Conservation (phyloP, 208 protist genomes). For the Willaertia magna region DNA sequence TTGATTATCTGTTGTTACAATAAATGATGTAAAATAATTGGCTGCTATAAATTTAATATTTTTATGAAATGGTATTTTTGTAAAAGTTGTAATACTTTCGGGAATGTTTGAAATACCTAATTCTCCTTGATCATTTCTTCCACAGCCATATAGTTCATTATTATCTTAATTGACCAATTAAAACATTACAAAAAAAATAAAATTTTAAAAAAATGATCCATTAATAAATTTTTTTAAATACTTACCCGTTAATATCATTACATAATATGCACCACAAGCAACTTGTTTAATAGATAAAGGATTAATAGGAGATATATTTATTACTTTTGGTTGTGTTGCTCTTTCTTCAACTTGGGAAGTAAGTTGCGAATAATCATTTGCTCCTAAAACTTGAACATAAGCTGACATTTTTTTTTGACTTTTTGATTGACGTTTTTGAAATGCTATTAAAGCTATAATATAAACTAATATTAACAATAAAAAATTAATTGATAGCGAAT, state of each 20-base stretch:
- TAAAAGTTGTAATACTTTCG: not conserved
- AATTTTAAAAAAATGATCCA: too few relatives aligned
- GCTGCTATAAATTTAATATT: not conserved
- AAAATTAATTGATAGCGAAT: too few relatives aligned
- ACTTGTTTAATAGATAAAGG: not conserved
- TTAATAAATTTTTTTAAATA: too few relatives aligned
- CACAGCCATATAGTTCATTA: not conserved
- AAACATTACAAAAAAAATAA: not conserved
- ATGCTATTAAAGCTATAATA: too few relatives aligned
- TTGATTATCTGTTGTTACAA: not conserved
- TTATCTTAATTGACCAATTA: not conserved
- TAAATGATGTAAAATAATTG: not conserved
- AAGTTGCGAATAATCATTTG: too few relatives aligned
- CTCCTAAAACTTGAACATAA: too few relatives aligned
- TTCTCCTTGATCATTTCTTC: not conserved
- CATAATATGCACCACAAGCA: not conserved
- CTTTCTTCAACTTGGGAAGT: too few relatives aligned
- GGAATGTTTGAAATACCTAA: not conserved
- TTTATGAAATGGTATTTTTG: not conserved
- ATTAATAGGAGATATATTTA: too few relatives aligned
- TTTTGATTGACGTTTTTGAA: too few relatives aligned
- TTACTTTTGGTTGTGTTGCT: too few relatives aligned
- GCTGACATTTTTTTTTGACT: too few relatives aligned
- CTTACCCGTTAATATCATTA: not conserved
- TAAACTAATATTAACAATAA: too few relatives aligned